These are phyloP conservation scores for Phyllosticta citribraziliensis DNA, from an alignment of 2,329 filamentous ascomycete species.

Conservation along the genomic window DNA sequence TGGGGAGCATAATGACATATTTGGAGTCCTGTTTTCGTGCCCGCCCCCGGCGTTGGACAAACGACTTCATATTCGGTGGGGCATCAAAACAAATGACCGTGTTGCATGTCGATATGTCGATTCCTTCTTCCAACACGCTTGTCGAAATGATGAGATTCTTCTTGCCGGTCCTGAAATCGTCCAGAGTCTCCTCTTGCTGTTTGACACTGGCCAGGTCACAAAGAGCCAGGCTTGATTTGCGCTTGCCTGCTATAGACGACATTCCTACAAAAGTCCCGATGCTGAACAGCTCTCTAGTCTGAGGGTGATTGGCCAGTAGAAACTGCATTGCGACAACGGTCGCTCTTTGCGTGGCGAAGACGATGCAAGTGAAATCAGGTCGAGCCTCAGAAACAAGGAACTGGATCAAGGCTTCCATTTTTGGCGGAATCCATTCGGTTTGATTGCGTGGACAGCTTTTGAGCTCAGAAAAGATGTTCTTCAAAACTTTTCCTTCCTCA, in stretches of 20 bases:
- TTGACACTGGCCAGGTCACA: constrained; percentile 39
- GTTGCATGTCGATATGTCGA: constrained; percentile 54
- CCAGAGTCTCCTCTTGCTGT: constrained; percentile 42
- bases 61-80: constrained; percentile 53
- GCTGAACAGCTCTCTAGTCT: constrained; percentile 24
- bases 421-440: constrained; percentile 13
- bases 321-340: constrained; percentile 34
- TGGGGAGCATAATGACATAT: constrained; percentile 36
- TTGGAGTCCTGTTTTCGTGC: constrained; percentile 49
- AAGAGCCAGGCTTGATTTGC: constrained; percentile 25
- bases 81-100: constrained; percentile 55
- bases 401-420: constrained; percentile 27
- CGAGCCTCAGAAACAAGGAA: constrained; percentile 26
- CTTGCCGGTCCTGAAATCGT: constrained; percentile 42
- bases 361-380: constrained; percentile 29
- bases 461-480: constrained; percentile 12
- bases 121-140: constrained; percentile 50
- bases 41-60: constrained; percentile 55
- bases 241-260: constrained; percentile 32
- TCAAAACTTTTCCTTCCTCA: constrained; percentile 27
- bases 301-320: constrained; percentile 24
- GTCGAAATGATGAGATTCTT: constrained; percentile 51
- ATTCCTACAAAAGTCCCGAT: constrained; percentile 45
- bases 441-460: constrained; percentile 13
- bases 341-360: constrained; percentile 18